phyloP scores from a whole-genome alignment of 176 grass and related monocot species.

The Rhynchospora pubera region DNA sequence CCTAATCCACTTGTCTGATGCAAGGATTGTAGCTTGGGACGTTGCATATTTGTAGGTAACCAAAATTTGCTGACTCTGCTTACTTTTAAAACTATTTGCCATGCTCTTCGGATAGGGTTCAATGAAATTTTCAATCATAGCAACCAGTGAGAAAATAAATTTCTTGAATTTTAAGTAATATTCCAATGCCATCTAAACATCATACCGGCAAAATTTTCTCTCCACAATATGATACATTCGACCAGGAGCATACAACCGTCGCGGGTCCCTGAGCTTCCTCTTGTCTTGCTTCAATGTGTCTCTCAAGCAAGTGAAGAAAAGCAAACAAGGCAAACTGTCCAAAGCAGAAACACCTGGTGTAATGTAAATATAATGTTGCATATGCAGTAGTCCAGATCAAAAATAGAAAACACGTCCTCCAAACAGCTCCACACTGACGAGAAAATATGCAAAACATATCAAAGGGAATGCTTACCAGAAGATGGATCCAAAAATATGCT shows the following conservation, averaged over 20 bases:
- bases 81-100: background rate
- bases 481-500: slow-evolving; percentile 88
- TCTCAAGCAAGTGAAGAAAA: slow-evolving; percentile 90
- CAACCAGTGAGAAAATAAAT: background rate
- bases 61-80: background rate
- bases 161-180: background rate
- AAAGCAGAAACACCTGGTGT: slow-evolving; percentile 59
- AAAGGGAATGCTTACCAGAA: slow-evolving; percentile 59
- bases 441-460: background rate
- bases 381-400: background rate
- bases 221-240: slow-evolving; percentile 97
- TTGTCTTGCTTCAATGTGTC: slow-evolving; percentile 98
- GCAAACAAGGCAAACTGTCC: slow-evolving; percentile 90
- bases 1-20: background rate
- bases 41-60: background rate
- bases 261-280: slow-evolving; percentile 64
- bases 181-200: no score
- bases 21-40: background rate
- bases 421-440: background rate
- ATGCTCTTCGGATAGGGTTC: background rate
- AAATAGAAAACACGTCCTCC: background rate
- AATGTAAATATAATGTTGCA: slow-evolving; percentile 20
- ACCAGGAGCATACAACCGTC: slow-evolving; percentile 93
- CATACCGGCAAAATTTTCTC: slow-evolving; percentile 94
- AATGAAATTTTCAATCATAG: background rate